Evolutionary conservation across 495 filamentous ascomycete species (phyloP).

Genomic region (Xylaria nigripes): DNA sequence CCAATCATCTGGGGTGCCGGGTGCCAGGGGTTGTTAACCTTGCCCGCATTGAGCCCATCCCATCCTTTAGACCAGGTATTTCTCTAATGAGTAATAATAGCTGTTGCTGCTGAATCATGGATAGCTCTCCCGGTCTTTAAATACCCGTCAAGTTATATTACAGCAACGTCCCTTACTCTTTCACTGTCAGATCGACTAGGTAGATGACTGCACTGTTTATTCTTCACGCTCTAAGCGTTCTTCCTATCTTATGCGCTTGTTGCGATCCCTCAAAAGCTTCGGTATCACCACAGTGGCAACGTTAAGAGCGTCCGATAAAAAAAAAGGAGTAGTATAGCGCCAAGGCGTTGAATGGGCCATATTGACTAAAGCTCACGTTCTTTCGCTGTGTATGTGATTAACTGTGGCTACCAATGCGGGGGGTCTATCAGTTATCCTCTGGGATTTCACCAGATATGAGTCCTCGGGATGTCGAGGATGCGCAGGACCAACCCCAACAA

Average conservation of each 20-base stretch:
- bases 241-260: not conserved
- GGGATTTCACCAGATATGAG: constrained; percentile 28
- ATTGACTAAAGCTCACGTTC: not conserved
- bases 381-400: not conserved
- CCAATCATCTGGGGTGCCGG: constrained; percentile 11
- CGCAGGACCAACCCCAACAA: constrained; percentile 28
- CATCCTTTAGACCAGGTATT: not conserved
- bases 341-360: not conserved
- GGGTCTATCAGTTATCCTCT: constrained; percentile 42
- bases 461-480: constrained; percentile 32
- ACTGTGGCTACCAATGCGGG: constrained; percentile 32
- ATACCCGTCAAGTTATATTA: not conserved
- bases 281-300: not conserved
- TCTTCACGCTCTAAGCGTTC: not conserved
- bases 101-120: not conserved
- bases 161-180: not conserved
- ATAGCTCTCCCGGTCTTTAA: not conserved
- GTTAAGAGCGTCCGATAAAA: not conserved
- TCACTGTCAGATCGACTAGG: not conserved
- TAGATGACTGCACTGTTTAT: not conserved
- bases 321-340: constrained; percentile 1
- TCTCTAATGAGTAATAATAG: constrained; percentile 1
- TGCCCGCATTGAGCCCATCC: constrained; percentile 5
- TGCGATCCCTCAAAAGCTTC: not conserved
- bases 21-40: not conserved